These are phyloP conservation scores for Hippophae gyantsensis DNA, from an alignment of 306 rosid species.

Conservation along the genomic window DNA sequence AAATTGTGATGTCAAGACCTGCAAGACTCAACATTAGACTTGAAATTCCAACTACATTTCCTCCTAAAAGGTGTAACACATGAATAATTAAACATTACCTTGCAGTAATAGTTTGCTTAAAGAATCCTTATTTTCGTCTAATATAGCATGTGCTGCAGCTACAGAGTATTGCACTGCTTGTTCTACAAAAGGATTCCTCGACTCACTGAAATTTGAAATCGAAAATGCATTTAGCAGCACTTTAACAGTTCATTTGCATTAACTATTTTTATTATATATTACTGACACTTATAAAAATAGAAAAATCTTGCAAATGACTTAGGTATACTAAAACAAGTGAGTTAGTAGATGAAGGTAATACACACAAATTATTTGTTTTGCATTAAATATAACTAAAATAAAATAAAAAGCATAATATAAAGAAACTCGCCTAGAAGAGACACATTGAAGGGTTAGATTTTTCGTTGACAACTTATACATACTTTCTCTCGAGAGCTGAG, in stretches of 20 bases:
- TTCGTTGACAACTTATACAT: constrained; percentile 54
- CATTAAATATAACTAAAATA: too few species aligned
- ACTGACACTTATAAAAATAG: neutral
- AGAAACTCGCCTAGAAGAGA: constrained; percentile 50
- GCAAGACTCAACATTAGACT: constrained; percentile 26
- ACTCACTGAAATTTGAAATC: constrained; percentile 52
- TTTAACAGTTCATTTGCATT: neutral
- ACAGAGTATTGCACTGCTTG: constrained; percentile 81
- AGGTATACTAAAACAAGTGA: too few species aligned
- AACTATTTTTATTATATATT: neutral
- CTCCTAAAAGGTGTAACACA: constrained; percentile 10
- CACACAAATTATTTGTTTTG: too few species aligned
- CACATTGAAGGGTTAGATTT: constrained; percentile 38
- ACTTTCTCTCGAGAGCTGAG: constrained; percentile 79
- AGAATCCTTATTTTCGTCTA: constrained; percentile 45
- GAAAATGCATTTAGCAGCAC: constrained; percentile 13
- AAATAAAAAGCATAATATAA: neutral
- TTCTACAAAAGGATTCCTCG: constrained; percentile 87
- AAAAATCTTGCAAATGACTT: too few species aligned
- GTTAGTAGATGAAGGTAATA: too few species aligned
- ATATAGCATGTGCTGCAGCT: constrained; percentile 68
- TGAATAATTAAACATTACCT: constrained; percentile 32
- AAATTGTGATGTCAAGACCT: constrained; percentile 89
- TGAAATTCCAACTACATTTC: neutral
- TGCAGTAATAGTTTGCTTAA: constrained; percentile 60